Evolutionary conservation across 2,329 filamentous ascomycete genomes (phyloP), one percentile per base, ranked within the genome.

Genomic region (Apiospora arundinis): DNA sequence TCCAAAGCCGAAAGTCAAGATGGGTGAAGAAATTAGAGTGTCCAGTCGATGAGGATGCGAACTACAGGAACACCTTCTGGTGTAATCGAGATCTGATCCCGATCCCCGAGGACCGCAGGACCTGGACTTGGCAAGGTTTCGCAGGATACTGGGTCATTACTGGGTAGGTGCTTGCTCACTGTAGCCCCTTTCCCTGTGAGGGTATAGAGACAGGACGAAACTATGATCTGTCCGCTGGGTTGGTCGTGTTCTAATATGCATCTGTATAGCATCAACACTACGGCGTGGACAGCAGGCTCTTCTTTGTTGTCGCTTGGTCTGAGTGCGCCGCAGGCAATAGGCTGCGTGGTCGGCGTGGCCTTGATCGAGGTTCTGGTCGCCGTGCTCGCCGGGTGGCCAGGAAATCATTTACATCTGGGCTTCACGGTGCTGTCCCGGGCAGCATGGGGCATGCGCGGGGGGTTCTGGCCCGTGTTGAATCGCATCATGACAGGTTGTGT

Each of bases 361-460:
- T 68, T 81, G n/a, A 78, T 81, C 4, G 77, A 77, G 11, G 78
- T 77, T 0, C 71, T 80, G 37, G 76, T 81, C 52, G 79, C 79
- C 5, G 78, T 81, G 32, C 71, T 80, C 2, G 79, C 80, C 7
- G 80, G 80, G 12, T 81, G 80, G 79, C 77, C 80, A 18, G 80
- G 80, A 5, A 77, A 75, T 18, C 79, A 81, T 71, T 75, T 80
- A 28, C 76, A 81, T 70, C 70, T 80, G 9, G 80, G 80, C 0
- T 81, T 81, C 71, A 81, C 80, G 1, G 79, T 81, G 21, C 75
- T 81, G 70, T 76, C 44, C 74, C 77, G 78, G 75, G 78, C 45
- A 25, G 25, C 40, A 6, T 67, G 65, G 65, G 65, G 65, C 23
- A 79, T 80, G 78, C 74, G 78, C 9, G 78, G 78, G 40, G 78